Conservation (phyloP, 1,284 basidiomycete species). For the Exobasidium cylindrosporum region DNA sequence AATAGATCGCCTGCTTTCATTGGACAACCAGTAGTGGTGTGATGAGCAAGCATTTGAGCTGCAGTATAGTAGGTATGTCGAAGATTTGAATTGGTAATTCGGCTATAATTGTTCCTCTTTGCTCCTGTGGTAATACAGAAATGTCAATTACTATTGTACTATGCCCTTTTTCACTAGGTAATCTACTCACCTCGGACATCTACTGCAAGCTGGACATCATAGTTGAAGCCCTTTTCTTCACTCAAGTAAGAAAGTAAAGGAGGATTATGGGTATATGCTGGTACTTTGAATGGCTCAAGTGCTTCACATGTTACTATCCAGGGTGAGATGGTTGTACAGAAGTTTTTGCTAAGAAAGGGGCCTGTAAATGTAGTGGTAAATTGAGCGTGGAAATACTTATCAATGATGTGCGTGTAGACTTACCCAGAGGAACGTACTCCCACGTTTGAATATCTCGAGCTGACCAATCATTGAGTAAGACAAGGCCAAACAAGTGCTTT, state of each 20-base stretch:
- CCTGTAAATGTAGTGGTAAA: background rate
- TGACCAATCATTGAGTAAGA: conserved; percentile 43
- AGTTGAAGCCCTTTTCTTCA: conserved; percentile 23
- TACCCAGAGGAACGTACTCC: conserved; percentile 33
- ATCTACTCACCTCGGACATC: conserved; percentile 12
- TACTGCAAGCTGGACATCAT: conserved; percentile 23
- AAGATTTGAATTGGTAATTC: conserved; percentile 16
- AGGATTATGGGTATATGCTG: conserved; percentile 22
- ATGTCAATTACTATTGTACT: no score
- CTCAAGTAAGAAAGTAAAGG: conserved; percentile 22
- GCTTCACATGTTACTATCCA: conserved; percentile 28
- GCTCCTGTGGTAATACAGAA: no score
- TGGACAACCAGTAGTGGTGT: conserved; percentile 27
- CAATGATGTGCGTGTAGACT: conserved; percentile 12
- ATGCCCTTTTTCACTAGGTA: background rate
- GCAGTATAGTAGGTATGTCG: conserved; percentile 28
- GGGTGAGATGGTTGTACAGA: conserved; percentile 29
- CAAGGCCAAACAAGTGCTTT: conserved; percentile 31
- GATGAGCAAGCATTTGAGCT: conserved; percentile 30
- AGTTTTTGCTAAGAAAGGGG: conserved; percentile 27
- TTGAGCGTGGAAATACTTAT: background rate
- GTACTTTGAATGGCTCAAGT: conserved; percentile 22
- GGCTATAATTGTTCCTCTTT: conserved; percentile 1
- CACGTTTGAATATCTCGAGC: conserved; percentile 35
- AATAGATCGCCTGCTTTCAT: conserved; percentile 22